Evolutionary conservation across 495 filamentous ascomycete genomes (phyloP).

Genomic region (Penicillium lividum): DNA sequence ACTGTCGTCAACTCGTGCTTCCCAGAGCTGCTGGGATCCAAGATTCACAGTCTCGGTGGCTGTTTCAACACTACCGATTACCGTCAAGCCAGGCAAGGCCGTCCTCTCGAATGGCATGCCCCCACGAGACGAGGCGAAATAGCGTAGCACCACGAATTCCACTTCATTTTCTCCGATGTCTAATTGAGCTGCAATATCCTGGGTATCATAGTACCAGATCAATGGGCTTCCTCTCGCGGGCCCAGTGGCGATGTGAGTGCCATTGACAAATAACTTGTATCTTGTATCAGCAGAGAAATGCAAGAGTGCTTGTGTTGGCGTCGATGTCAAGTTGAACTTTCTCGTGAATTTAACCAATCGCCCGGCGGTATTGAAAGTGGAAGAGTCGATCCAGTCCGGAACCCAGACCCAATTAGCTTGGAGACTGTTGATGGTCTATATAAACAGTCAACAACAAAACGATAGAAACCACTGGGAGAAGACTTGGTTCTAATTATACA

Average conservation of each 20-base stretch:
- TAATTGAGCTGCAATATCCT: conserved; percentile 37
- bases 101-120: conserved; percentile 42
- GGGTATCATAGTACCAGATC: conserved; percentile 43
- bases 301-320: conserved; percentile 17
- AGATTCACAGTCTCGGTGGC: conserved; percentile 23
- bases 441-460: background rate
- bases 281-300: conserved; percentile 44
- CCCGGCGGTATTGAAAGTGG: conserved; percentile 29
- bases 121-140: conserved; percentile 30
- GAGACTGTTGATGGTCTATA: conserved; percentile 36
- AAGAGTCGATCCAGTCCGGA: conserved; percentile 37
- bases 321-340: conserved; percentile 18
- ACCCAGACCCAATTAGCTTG: conserved; percentile 42
- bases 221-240: conserved; percentile 34
- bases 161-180: conserved; percentile 32
- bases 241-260: conserved; percentile 33
- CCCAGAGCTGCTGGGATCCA: conserved; percentile 23
- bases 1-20: conserved; percentile 28
- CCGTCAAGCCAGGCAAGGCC: conserved; percentile 34
- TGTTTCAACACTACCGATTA: conserved; percentile 27
- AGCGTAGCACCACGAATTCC: conserved; percentile 31
- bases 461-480: background rate
- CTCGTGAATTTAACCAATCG: conserved; percentile 32
- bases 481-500: background rate
- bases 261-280: conserved; percentile 42